These are phyloP conservation scores for Drosera capensis DNA, from an alignment of 148 eudicot species.

Conservation along the genomic window DNA sequence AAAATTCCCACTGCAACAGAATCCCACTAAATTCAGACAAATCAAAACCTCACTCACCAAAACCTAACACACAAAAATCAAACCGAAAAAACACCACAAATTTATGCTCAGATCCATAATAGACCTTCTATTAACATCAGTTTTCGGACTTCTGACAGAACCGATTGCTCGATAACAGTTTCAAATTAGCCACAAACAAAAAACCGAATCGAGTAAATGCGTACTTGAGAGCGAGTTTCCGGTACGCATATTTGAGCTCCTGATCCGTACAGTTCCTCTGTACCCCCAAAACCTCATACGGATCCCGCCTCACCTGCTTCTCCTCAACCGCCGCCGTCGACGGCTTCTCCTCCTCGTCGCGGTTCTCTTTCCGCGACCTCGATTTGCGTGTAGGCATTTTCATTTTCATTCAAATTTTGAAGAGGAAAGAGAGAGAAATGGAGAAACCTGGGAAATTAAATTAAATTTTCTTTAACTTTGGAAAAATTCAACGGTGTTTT, in stretches of 20 bases:
- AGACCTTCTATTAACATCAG: too few relatives aligned
- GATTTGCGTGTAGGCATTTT: slow-evolving; percentile 51
- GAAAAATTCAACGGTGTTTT: slow-evolving; percentile 3
- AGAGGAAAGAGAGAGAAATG: slow-evolving; percentile 4
- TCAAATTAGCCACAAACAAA: not conserved
- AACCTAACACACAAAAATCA: too few relatives aligned
- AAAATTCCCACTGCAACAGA: too few relatives aligned
- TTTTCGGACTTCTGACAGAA: not conserved
- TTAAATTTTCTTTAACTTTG: not conserved
- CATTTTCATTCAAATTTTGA: slow-evolving; percentile 1
- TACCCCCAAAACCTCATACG: slow-evolving; percentile 83
- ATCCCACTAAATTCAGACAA: too few relatives aligned
- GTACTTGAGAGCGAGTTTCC: slow-evolving; percentile 86
- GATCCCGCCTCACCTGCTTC: slow-evolving; percentile 59
- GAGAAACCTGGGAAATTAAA: not conserved
- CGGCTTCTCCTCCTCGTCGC: slow-evolving; percentile 11
- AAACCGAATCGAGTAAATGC: slow-evolving; percentile 6
- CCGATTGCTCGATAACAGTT: not conserved
- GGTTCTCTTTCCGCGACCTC: slow-evolving; percentile 40
- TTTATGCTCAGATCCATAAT: too few relatives aligned
- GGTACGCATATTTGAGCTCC: slow-evolving; percentile 71
- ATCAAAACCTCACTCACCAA: too few relatives aligned
- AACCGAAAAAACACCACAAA: too few relatives aligned
- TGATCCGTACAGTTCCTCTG: slow-evolving; percentile 59
- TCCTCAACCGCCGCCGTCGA: slow-evolving; percentile 3